Conservation (phyloP, 2,329 filamentous ascomycete genomes). For the Colletotrichum scovillei region DNA sequence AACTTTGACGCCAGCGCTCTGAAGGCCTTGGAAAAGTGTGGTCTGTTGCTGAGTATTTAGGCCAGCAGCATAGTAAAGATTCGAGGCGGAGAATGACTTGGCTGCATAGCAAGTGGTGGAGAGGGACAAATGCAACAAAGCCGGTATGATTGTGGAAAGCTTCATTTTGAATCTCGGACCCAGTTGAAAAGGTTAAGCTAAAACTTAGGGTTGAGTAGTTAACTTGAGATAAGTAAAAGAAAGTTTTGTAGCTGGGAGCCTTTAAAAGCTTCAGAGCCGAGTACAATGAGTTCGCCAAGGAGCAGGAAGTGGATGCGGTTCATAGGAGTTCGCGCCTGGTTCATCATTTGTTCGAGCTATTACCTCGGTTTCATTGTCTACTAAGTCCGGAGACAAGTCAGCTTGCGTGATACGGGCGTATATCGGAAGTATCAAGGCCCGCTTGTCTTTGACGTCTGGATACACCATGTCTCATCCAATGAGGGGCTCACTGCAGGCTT, state of each 20-base stretch:
- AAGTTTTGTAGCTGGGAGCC: too few relatives aligned
- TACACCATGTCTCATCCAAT: background rate
- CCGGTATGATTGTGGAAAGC: background rate
- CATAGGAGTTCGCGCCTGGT: background rate
- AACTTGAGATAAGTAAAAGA: too few relatives aligned
- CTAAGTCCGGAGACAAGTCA: background rate
- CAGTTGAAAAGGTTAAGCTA: background rate
- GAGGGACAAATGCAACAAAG: background rate
- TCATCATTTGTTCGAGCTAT: background rate
- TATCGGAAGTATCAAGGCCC: background rate
- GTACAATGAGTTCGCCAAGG: background rate
- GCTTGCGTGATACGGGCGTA: background rate
- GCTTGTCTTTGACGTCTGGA: background rate
- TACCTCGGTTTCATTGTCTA: background rate
- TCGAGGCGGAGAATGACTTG: slow-evolving; percentile 39
- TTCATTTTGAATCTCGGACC: background rate
- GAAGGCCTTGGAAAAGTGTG: slow-evolving; percentile 37
- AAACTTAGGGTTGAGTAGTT: too few relatives aligned
- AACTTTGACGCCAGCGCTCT: slow-evolving; percentile 13
- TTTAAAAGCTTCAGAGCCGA: background rate
- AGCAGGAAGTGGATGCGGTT: background rate
- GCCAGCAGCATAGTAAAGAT: slow-evolving; percentile 43
- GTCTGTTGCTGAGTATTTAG: slow-evolving; percentile 37
- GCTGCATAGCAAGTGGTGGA: background rate
- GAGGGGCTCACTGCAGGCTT: background rate